These are phyloP conservation scores for Diplodia mutila DNA, from an alignment of 2,329 filamentous ascomycete species.

Conservation along the genomic window DNA sequence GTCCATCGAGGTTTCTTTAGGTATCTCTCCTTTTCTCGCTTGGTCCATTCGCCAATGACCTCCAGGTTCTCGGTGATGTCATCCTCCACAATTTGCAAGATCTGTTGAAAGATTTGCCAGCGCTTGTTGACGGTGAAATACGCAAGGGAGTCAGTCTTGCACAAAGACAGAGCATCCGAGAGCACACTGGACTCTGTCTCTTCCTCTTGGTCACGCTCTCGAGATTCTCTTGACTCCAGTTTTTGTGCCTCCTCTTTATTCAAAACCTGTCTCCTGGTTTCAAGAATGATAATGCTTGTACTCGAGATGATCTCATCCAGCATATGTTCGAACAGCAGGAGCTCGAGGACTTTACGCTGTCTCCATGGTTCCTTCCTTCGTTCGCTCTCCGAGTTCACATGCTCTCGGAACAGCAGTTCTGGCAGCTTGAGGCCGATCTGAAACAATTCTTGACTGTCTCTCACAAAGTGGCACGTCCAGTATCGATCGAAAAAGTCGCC, in stretches of 20 bases:
- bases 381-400: no score
- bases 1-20: slow-evolving; percentile 39
- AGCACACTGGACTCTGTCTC: not conserved
- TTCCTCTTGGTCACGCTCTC: no score
- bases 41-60: slow-evolving; percentile 33
- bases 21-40: slow-evolving; percentile 34
- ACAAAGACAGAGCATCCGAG: slow-evolving; percentile 23
- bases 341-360: slow-evolving; percentile 31
- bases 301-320: slow-evolving; percentile 25
- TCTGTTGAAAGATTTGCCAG: slow-evolving; percentile 30
- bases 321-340: slow-evolving; percentile 34
- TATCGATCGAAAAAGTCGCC: slow-evolving; percentile 28
- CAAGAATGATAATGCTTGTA: not conserved
- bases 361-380: no score
- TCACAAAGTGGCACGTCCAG: not conserved
- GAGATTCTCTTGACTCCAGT: no score
- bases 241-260: no score
- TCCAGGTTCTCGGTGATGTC: slow-evolving; percentile 29
- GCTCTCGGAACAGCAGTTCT: not conserved
- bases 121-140: slow-evolving; percentile 23
- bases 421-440: not conserved
- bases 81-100: slow-evolving; percentile 30
- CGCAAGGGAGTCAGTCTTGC: not conserved
- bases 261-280: not conserved
- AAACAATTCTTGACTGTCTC: not conserved